Percentiles rank a stretch among this genome's conserved stretches.
Evolutionary conservation across 2,329 filamentous ascomycete species (phyloP).

Genomic region (Fusarium piperis): DNA sequence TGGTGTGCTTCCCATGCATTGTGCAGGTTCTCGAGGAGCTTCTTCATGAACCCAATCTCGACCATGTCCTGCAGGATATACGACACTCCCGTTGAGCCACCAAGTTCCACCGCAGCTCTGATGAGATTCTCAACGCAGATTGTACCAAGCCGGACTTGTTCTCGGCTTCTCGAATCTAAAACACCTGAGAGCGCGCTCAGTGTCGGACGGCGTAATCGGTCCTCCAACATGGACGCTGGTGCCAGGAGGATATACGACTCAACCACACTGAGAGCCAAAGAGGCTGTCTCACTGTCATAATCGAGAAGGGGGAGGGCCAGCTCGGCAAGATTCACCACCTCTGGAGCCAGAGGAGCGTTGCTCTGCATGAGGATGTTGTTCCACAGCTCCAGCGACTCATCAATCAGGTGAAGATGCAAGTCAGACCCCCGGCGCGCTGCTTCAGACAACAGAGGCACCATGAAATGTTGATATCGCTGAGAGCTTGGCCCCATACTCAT

Average conservation of each 20-base stretch:
- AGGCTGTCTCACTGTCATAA: constrained; percentile 70
- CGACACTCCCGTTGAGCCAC: constrained; percentile 68
- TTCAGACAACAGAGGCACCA: constrained; percentile 83
- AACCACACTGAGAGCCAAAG: constrained; percentile 69
- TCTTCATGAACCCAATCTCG: constrained; percentile 68
- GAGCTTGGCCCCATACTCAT: constrained; percentile 84
- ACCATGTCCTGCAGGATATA: constrained; percentile 74
- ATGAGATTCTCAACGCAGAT: constrained; percentile 73
- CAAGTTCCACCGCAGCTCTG: constrained; percentile 68
- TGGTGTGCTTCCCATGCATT: constrained; percentile 79
- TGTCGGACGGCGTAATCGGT: constrained; percentile 62
- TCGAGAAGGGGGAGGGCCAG: constrained; percentile 73
- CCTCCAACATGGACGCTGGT: constrained; percentile 71
- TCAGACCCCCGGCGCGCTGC: constrained; percentile 81
- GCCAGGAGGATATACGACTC: constrained; percentile 78
- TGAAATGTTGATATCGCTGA: constrained; percentile 78
- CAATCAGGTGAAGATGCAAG: constrained; percentile 82
- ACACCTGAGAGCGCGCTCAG: constrained; percentile 60
- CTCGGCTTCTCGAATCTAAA: constrained; percentile 64
- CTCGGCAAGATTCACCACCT: constrained; percentile 71
- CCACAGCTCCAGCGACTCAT: constrained; percentile 94
- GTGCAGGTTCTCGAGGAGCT: constrained; percentile 72
- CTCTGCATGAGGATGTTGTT: constrained; percentile 75
- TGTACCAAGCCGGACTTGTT: constrained; percentile 66
- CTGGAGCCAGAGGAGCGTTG: constrained; percentile 66